Percentiles rank a stretch among this genome's conserved stretches.
Evolutionary conservation across 305 asterid genomes (phyloP).

Genomic region (Rubia peregrina): DNA sequence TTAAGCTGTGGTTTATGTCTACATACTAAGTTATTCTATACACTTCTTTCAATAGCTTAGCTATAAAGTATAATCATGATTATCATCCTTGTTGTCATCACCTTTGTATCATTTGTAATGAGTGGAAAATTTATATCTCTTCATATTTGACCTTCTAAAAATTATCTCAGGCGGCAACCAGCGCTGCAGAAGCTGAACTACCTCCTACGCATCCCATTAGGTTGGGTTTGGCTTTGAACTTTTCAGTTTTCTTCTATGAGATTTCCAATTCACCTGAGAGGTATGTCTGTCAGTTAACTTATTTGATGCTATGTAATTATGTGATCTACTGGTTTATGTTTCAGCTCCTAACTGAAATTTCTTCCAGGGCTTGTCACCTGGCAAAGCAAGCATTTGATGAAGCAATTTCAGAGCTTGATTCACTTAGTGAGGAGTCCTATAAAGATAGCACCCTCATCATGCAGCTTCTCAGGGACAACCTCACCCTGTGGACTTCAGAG

Average conservation of each 20-base stretch:
- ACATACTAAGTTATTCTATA: neutral
- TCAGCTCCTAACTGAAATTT: conserved; percentile 16
- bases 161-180: conserved; percentile 45
- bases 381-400: conserved; percentile 98
- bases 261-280: conserved; percentile 84
- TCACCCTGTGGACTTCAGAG: conserved; percentile 72
- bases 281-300: conserved; percentile 29
- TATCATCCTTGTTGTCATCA: neutral
- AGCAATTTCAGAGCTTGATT: conserved; percentile 79
- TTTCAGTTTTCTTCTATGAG: conserved; percentile 89
- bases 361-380: conserved; percentile 76
- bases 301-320: conserved; percentile 7
- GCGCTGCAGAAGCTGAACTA: conserved; percentile 61
- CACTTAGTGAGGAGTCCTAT: conserved; percentile 77
- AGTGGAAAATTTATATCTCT: neutral
- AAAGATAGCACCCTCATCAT: conserved; percentile 85
- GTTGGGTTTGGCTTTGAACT: conserved; percentile 87
- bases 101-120: neutral
- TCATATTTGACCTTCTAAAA: conserved; percentile 2
- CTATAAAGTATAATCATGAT: neutral
- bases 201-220: conserved; percentile 93
- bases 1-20: neutral
- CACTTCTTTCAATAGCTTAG: neutral
- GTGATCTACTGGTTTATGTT: conserved; percentile 1
- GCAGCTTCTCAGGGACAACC: conserved; percentile 92